Evolutionary conservation across 148 eudicot genomes (phyloP), one percentile per base, ranked within the genome.

Genomic region (Amaranthus hypochondriacus): DNA sequence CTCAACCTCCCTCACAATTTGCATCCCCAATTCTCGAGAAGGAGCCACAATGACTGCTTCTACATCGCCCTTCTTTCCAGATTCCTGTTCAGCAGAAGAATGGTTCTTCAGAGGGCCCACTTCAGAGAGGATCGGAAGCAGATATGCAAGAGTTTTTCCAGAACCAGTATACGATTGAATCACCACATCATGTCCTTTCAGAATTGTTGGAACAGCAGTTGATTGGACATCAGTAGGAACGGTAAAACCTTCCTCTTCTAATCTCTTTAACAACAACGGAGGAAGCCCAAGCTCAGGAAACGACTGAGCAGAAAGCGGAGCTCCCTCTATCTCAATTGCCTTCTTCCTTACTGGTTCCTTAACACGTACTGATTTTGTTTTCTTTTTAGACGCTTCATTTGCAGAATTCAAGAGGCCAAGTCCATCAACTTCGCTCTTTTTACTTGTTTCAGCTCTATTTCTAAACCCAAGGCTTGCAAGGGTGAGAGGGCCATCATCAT

Each of bases 161-260:
- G 98, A 94, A 28, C 98, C 98, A 50, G 98, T 94, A 83, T 94
- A 94, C 46, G 98, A 94, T 72, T 92, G 98, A 68, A 94, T 89
- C 61, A 94, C 97, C 56, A 80, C 97, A 81, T 94, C 96, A 57
- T 83, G 87, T 58, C 84, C 82, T 58, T 90, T 84, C 62, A 92
- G 81, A 70, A 94, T 88, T 9, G 88, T 86, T 2, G 96, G 98
- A 56, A 94, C 83, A 62, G 98, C 96, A 47, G 88, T 85, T 6
- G 96, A 89, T 70, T 94, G 98, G 68, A 94, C 97, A 76, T 89
- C 97, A 3, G 97, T 94, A 12, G 98, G 98, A 64, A 67, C 77
- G 3, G 82, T 76, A 66, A 88, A 87, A 28, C 97, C 97, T 80
- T 82, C 98, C 64, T 85, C 76, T 72, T 88, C 89, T 50, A 94